Conservation (phyloP, 768 basidiomycete species). For the Leucogyrophana mollusca region DNA sequence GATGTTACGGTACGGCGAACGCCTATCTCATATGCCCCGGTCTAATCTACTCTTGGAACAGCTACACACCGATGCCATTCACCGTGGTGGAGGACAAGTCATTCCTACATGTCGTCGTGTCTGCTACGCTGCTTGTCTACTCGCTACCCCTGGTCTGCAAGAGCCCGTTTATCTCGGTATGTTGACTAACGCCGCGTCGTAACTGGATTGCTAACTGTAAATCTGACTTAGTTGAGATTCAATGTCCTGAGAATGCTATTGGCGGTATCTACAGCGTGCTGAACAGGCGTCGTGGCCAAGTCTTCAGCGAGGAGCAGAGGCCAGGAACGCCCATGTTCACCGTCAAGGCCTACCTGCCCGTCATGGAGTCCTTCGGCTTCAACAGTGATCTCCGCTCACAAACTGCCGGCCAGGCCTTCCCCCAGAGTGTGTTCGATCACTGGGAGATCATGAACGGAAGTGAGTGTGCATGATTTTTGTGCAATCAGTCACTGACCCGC, state of each 20-base stretch:
- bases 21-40: no score
- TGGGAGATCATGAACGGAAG: constrained; percentile 85
- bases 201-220: no score
- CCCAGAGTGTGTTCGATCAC: constrained; percentile 91
- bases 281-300: constrained; percentile 98
- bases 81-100: constrained; percentile 98
- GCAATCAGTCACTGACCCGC: constrained; percentile 3
- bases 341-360: constrained; percentile 95
- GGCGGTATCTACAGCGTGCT: constrained; percentile 94
- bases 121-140: constrained; percentile 92
- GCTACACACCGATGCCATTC: constrained; percentile 98
- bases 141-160: constrained; percentile 89
- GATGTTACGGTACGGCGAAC: constrained; percentile 84
- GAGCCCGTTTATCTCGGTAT: constrained; percentile 94
- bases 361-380: constrained; percentile 94
- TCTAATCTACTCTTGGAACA: constrained; percentile 27
- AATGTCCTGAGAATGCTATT: constrained; percentile 95
- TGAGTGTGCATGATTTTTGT: constrained; percentile 35
- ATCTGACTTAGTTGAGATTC: constrained; percentile 95
- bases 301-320: constrained; percentile 96
- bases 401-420: constrained; percentile 98
- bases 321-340: constrained; percentile 99
- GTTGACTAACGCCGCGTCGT: no score
- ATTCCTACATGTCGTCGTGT: constrained; percentile 97
- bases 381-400: constrained; percentile 92